Base-by-base conservation (phyloP, 352 stramenopile species). In the Phytophthora sojae region DNA sequence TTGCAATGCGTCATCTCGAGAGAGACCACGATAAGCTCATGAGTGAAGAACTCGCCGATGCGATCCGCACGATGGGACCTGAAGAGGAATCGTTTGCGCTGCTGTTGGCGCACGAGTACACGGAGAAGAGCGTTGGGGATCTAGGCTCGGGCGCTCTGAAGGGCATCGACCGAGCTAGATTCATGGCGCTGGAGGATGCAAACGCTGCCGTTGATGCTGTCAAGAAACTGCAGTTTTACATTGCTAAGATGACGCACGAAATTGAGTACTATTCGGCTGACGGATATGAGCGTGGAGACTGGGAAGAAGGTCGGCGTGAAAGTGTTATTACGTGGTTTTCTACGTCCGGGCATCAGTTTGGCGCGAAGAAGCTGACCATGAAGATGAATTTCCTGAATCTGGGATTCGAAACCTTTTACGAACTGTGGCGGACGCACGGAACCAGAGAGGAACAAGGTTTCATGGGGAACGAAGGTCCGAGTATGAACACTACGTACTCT, bases 251-350 rank as follows among this genome's bases (percentile, higher is more conserved):
- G 17, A 50, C 15, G 12, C 44, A 50, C n/a, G n/a, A 50, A 5
- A 50, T 21, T 1, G 21, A 21, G 21, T 50, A 50, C n/a, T 50
- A 42, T n/a, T n/a, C n/a, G n/a, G n/a, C 25, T 23, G 44, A 50
- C 6, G 44, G 44, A 19, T 50, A 50, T 4, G 44, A 50, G n/a
- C 15, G 7, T 8, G 44, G 12, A 50, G 8, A n/a, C n/a, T n/a
- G n/a, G n/a, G n/a, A n/a, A n/a, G n/a, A n/a, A n/a, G n/a, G n/a
- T n/a, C n/a, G n/a, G n/a, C n/a, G n/a, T n/a, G n/a, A n/a, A n/a
- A n/a, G n/a, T n/a, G n/a, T n/a, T n/a, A 19, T 50, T 17, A 23
- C n/a, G 44, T 50, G 44, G 44, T 50, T 50, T 50, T 50, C 35
- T 11, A 50, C 15, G 44, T 50, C 44, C 9, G 44, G 44, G 5